Conservation (phyloP, 1,139 yeast species). For the Geotrichum siamense region DNA sequence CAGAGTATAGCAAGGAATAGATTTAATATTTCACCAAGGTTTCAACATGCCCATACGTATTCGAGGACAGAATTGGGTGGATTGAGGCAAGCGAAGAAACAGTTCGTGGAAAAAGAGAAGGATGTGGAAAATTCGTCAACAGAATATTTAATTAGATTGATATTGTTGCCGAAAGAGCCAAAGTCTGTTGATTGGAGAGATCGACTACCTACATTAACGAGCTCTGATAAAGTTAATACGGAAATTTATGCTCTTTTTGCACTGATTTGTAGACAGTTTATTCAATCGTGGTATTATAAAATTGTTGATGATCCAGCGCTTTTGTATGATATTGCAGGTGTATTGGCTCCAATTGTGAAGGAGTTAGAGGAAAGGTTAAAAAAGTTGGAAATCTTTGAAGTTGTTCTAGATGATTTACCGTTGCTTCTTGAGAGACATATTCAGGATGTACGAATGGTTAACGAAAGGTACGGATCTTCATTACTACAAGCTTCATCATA, state of each 20-base stretch:
- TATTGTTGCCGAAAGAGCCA: conserved; percentile 15
- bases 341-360: conserved; percentile 37
- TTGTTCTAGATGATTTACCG: conserved; percentile 42
- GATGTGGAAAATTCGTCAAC: neutral
- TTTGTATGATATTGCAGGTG: conserved; percentile 35
- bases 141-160: conserved; percentile 15
- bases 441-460: conserved; percentile 26
- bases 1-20: neutral
- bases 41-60: neutral
- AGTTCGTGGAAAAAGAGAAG: neutral
- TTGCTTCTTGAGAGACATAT: conserved; percentile 37
- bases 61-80: neutral
- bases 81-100: neutral
- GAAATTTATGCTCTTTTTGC: conserved; percentile 43
- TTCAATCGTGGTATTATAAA: conserved; percentile 41
- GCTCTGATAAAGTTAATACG: conserved; percentile 34
- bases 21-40: neutral
- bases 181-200: conserved; percentile 15
- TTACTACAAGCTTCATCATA: conserved; percentile 29
- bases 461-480: conserved; percentile 25
- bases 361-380: conserved; percentile 35
- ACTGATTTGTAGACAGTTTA: conserved; percentile 40
- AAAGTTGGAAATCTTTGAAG: conserved; percentile 31
- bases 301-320: conserved; percentile 40
- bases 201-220: conserved; percentile 13